Base-by-base conservation (phyloP, 768 basidiomycete genomes). In the Omphalotus guepiniiformis region DNA sequence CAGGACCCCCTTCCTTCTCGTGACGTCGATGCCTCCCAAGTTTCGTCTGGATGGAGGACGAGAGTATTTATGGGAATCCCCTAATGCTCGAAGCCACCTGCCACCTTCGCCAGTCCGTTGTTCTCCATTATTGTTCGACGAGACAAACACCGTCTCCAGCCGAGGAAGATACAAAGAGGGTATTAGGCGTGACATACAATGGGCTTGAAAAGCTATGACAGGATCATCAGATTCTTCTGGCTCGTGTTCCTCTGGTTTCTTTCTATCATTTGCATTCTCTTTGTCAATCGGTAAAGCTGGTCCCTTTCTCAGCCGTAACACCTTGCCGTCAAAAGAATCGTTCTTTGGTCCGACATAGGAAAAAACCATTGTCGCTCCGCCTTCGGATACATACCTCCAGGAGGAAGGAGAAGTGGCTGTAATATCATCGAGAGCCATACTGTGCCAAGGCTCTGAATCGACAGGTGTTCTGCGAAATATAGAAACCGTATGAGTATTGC, bases 301-400 rank as follows among this genome's bases (percentile, higher is more conserved):
- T 35, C 27, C 54, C 63, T 98, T 97, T 47, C 85, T 77, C 46
- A 97, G 68, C 8, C 94, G 80, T 21, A 98, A 72, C 1, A 89
- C 85, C 32, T 70, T 88, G 8, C 80, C 79, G 42, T 74, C 63
- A 60, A 85, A 85, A 6, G 62, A 48, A 2, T 75, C 62, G 53
- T 78, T 63, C 6, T 59, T 40, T 16, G 77, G 71, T 0, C 93
- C 90, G 8, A 58, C 54, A 59, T 94, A 95, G 6, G 88, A 81
- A 63, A 93, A 90, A 13, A 97, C 91, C 55, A 92, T 80, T 5
- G 90, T 87, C 16, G 91, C 87, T 16, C 88, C 91, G n/a, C 95
- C 95, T 69, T 97, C 95, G 0, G 91, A 84, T 18, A 92, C 68
- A 60, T 97, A 98, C 52, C 61, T 67, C 93, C 94, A 98, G 62